Percentiles rank a stretch among this genome's conserved stretches.
Evolutionary conservation across 139 green algal species (phyloP).

Genomic region (Coelastrella sp.): DNA sequence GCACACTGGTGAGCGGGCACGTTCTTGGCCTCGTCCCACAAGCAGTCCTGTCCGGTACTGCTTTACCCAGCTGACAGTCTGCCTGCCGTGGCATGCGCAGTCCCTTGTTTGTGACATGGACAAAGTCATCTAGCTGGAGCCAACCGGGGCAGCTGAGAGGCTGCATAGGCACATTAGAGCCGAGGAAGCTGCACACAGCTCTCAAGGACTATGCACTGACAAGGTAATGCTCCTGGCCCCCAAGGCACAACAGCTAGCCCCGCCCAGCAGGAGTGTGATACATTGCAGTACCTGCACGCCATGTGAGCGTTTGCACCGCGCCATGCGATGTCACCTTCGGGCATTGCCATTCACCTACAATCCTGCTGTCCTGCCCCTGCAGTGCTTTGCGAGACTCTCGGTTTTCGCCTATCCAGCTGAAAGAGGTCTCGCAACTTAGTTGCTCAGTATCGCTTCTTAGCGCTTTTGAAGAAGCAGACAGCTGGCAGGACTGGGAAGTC

Average conservation of each 20-base stretch:
- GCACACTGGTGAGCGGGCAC: constrained; percentile 56
- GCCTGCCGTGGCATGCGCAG: constrained; percentile 47
- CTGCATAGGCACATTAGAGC: constrained; percentile 88
- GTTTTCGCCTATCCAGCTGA: constrained; percentile 72
- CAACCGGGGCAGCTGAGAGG: constrained; percentile 67
- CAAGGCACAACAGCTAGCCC: neutral
- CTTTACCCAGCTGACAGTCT: neutral
- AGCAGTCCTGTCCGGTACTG: too few species aligned
- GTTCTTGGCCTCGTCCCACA: neutral
- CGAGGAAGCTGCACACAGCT: constrained; percentile 66
- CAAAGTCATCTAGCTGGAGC: constrained; percentile 58
- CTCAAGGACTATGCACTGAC: constrained; percentile 86
- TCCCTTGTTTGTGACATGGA: constrained; percentile 89
- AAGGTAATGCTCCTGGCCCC: constrained; percentile 52
- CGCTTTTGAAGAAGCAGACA: constrained; percentile 72
- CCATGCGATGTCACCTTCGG: too few species aligned
- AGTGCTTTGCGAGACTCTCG: constrained; percentile 79
- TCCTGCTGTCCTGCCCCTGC: neutral
- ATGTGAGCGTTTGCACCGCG: too few species aligned
- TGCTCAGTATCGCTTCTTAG: constrained; percentile 89
- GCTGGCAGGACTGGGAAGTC: constrained; percentile 81
- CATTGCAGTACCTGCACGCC: too few species aligned
- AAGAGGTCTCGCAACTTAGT: constrained; percentile 64
- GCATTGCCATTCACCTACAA: too few species aligned
- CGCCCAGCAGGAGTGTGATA: neutral